These are phyloP conservation scores for Leccinum subspadiceum DNA, from an alignment of 1,284 basidiomycete species.

Conservation along the genomic window DNA sequence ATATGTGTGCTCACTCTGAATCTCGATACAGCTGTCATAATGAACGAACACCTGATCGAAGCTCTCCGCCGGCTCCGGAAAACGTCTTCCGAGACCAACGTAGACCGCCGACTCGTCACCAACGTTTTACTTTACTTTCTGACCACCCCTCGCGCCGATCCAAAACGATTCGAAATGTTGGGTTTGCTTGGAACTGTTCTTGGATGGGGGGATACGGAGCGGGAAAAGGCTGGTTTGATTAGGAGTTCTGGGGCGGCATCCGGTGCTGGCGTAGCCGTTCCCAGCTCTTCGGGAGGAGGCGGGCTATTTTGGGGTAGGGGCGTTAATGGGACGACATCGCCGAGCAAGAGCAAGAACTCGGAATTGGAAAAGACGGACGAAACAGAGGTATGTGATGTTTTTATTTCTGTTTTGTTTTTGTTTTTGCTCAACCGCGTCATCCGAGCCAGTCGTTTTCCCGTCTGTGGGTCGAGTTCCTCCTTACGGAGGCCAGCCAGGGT, in stretches of 20 bases:
- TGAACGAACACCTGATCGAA: conserved; percentile 97
- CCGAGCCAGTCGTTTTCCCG: conserved; percentile 85
- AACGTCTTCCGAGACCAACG: conserved; percentile 83
- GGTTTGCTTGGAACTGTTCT: conserved; percentile 85
- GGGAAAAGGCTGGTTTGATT: conserved; percentile 77
- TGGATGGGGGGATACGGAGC: conserved; percentile 86
- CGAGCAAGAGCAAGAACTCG: conserved; percentile 42
- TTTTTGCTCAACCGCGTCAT: conserved; percentile 1
- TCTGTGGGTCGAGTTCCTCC: conserved; percentile 92
- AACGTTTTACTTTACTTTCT: conserved; percentile 95
- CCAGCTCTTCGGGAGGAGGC: conserved; percentile 16
- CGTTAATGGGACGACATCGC: conserved; percentile 34
- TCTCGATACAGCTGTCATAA: conserved; percentile 72
- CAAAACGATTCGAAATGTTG: conserved; percentile 97
- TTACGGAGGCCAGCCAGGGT: conserved; percentile 80
- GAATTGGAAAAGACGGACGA: conserved; percentile 75
- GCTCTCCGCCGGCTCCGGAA: conserved; percentile 90
- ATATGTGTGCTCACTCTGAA: conserved; percentile 34
- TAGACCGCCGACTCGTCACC: conserved; percentile 91
- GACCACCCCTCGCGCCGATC: conserved; percentile 84
- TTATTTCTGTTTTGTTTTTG: background rate
- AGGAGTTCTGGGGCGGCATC: conserved; percentile 55
- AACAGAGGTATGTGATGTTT: conserved; percentile 54
- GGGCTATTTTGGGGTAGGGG: conserved; percentile 49
- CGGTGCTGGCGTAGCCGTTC: conserved; percentile 19